Evolutionary conservation across 2,329 filamentous ascomycete genomes (phyloP).

Genomic region (Sordariomycetes sp.): DNA sequence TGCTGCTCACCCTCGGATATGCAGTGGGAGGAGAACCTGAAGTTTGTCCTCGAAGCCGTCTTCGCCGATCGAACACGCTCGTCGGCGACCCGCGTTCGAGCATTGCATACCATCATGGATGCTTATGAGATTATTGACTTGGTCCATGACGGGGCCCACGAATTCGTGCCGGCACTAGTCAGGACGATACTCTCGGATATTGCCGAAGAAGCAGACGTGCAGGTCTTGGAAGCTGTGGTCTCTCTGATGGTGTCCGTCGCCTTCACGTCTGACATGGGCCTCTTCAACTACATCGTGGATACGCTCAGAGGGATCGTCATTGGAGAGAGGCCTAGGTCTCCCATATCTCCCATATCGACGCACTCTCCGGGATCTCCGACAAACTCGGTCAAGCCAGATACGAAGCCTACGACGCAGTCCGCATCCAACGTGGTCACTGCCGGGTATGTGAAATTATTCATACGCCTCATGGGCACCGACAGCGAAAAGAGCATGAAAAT

Average conservation of each 20-base stretch:
- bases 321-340: constrained; percentile 33
- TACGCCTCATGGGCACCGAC: constrained; percentile 58
- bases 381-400: constrained; percentile 10
- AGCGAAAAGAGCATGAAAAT: constrained; percentile 52
- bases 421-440: constrained; percentile 61
- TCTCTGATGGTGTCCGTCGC: constrained; percentile 55
- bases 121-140: constrained; percentile 48
- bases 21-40: constrained; percentile 56
- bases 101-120: constrained; percentile 49
- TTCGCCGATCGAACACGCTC: constrained; percentile 52
- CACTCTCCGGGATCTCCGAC: constrained; percentile 6
- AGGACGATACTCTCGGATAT: constrained; percentile 51
- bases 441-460: constrained; percentile 66
- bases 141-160: constrained; percentile 47
- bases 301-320: constrained; percentile 39
- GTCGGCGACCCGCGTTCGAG: constrained; percentile 49
- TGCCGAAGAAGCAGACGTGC: constrained; percentile 50
- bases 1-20: constrained; percentile 62
- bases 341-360: constrained; percentile 18
- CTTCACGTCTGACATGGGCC: constrained; percentile 41
- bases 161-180: constrained; percentile 47
- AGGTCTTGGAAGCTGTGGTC: constrained; percentile 54
- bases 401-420: constrained; percentile 23
- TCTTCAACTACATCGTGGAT: constrained; percentile 49
- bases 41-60: constrained; percentile 49